These are phyloP conservation scores for Styphnolobium japonicum DNA, from an alignment of 306 rosid genomes.

Conservation along the genomic window DNA sequence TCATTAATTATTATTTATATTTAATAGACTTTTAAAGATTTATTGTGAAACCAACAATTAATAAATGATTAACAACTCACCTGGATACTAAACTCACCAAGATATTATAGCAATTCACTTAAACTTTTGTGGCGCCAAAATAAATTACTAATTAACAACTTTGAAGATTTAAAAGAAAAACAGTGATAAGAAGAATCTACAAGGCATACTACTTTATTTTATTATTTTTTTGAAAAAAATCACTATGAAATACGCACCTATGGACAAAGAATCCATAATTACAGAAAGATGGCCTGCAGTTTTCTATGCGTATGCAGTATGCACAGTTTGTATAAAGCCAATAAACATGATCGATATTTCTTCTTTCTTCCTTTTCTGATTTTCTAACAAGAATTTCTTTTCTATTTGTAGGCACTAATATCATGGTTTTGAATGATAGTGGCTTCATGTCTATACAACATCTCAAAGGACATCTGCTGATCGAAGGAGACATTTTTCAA, in stretches of 20 bases:
- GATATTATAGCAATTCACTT: too few relatives aligned
- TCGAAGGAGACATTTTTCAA: slow-evolving; percentile 7
- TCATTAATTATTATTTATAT: too few relatives aligned
- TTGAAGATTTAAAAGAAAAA: background rate
- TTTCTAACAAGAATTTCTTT: background rate
- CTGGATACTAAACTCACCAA: too few relatives aligned
- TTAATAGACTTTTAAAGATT: too few relatives aligned
- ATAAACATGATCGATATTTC: background rate
- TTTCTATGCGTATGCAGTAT: background rate
- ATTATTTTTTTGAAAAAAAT: background rate
- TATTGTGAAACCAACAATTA: too few relatives aligned
- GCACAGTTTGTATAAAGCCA: background rate
- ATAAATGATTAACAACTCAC: too few relatives aligned
- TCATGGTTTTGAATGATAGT: slow-evolving; percentile 19
- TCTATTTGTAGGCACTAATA: background rate
- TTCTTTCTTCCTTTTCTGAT: background rate
- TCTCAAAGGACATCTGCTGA: slow-evolving; percentile 19
- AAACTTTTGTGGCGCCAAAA: too few relatives aligned
- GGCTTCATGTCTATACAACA: slow-evolving; percentile 22
- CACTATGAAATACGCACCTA: background rate
- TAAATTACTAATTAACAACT: background rate
- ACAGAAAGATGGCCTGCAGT: background rate
- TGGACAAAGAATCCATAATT: background rate
- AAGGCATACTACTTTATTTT: background rate
- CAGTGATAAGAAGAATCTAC: background rate